Evolutionary conservation across 1,139 yeast genomes (phyloP).

Genomic region (Debaryomycetaceae sp.): DNA sequence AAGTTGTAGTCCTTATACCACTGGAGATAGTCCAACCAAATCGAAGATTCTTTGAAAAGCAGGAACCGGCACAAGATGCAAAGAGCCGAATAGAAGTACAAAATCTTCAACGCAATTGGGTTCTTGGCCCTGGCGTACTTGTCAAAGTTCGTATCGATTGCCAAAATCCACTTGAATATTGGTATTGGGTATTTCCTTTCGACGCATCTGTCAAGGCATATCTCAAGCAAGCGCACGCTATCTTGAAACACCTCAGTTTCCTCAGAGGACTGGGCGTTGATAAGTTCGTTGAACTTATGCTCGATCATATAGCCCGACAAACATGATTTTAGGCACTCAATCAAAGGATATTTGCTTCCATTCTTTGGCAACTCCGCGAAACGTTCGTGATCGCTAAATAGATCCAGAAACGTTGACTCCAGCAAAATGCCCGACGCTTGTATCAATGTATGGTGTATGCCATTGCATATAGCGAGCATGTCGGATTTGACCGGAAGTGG

Average conservation of each 20-base stretch:
- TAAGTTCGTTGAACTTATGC: not conserved
- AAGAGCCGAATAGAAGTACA: slow-evolving; percentile 21
- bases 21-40: slow-evolving; percentile 25
- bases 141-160: slow-evolving; percentile 15
- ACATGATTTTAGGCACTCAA: slow-evolving; percentile 13
- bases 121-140: slow-evolving; percentile 17
- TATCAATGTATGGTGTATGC: slow-evolving; percentile 15
- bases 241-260: slow-evolving; percentile 10
- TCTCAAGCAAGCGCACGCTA: slow-evolving; percentile 13
- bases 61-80: slow-evolving; percentile 19
- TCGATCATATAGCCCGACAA: too few relatives aligned
- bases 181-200: slow-evolving; percentile 23
- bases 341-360: slow-evolving; percentile 13
- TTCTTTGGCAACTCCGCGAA: not conserved
- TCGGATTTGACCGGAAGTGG: too few relatives aligned
- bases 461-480: slow-evolving; percentile 17
- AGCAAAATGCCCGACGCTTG: slow-evolving; percentile 10
- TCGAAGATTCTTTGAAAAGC: slow-evolving; percentile 15
- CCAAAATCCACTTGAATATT: slow-evolving; percentile 23
- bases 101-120: slow-evolving; percentile 21
- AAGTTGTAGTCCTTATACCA: slow-evolving; percentile 19
- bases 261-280: slow-evolving; percentile 7
- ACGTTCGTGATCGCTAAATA: slow-evolving; percentile 8
- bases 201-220: slow-evolving; percentile 14
- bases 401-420: slow-evolving; percentile 12